Percentiles rank a stretch among this genome's conserved stretches.
These are phyloP conservation scores for Globisporangium solare DNA, from an alignment of 352 stramenopile genomes.

Conservation along the genomic window DNA sequence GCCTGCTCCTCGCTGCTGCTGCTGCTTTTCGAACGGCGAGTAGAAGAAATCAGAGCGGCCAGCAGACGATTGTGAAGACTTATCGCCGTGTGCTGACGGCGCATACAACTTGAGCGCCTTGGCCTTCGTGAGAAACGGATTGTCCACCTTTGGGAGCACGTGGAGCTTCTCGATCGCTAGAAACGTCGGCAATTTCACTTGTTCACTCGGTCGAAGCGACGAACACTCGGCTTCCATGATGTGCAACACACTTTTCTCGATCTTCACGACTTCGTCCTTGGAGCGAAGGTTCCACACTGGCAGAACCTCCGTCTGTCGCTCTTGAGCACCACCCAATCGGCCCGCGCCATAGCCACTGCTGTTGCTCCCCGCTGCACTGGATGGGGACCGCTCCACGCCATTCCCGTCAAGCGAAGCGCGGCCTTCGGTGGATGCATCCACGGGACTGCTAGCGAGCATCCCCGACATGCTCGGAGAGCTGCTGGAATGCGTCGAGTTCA, in stretches of 20 bases:
- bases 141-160: conserved; percentile 21
- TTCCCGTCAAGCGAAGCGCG: conserved; percentile 2
- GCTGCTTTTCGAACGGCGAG: conserved; percentile 55
- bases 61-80: not conserved
- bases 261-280: conserved; percentile 44
- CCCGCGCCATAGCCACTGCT: not conserved
- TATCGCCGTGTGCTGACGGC: not conserved
- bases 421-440: not conserved
- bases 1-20: conserved; percentile 15
- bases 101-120: conserved; percentile 33
- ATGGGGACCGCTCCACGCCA: not conserved
- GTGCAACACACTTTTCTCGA: conserved; percentile 43
- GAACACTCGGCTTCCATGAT: conserved; percentile 56
- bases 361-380: not conserved
- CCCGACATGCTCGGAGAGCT: conserved; percentile 12
- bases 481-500: conserved; percentile 1
- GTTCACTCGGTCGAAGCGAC: conserved; percentile 42
- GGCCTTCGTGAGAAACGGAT: conserved; percentile 35
- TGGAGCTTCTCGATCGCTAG: conserved; percentile 49
- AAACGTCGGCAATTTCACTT: conserved; percentile 52
- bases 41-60: conserved; percentile 49
- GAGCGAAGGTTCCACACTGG: conserved; percentile 62
- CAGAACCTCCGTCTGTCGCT: conserved; percentile 2
- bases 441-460: not conserved
- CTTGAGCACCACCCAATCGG: not conserved